A percentile compares a stretch with the other conserved stretches of the same genome.
phyloP scores from a whole-genome alignment of 345 rosid genomes.

The Ceriops zippeliana region DNA sequence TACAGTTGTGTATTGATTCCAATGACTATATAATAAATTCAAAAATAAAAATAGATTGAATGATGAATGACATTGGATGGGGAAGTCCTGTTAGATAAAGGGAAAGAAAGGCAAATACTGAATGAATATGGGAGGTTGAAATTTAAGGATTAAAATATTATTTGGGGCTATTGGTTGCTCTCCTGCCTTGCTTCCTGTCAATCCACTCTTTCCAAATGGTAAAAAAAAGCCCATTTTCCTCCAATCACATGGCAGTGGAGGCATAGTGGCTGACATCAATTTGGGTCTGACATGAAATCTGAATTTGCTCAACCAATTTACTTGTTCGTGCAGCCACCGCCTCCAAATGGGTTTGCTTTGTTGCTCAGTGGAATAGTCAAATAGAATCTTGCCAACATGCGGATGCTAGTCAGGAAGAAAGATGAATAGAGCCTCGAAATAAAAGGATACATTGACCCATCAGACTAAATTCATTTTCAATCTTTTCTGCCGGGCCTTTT shows the following conservation, averaged over 20 bases:
- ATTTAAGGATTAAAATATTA: no score
- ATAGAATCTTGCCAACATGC: neutral
- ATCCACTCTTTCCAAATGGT: no score
- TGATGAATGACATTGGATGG: no score
- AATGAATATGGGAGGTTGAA: no score
- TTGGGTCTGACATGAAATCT: neutral
- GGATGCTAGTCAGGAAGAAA: constrained; percentile 2
- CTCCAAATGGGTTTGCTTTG: neutral
- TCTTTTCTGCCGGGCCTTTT: neutral
- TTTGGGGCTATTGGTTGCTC: no score
- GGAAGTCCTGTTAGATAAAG: no score
- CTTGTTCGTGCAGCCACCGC: neutral
- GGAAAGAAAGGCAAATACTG: no score
- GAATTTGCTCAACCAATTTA: neutral
- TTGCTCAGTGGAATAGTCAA: neutral
- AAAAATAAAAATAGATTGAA: no score
- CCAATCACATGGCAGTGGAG: neutral
- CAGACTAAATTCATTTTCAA: neutral
- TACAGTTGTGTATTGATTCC: no score
- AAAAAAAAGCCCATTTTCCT: neutral
- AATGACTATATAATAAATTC: no score
- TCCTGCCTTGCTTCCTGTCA: no score
- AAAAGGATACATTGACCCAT: no score
- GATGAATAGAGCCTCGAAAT: neutral
- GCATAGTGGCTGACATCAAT: neutral